Base-by-base conservation (phyloP, 2,329 filamentous ascomycete genomes). In the Exophiala sideris region DNA sequence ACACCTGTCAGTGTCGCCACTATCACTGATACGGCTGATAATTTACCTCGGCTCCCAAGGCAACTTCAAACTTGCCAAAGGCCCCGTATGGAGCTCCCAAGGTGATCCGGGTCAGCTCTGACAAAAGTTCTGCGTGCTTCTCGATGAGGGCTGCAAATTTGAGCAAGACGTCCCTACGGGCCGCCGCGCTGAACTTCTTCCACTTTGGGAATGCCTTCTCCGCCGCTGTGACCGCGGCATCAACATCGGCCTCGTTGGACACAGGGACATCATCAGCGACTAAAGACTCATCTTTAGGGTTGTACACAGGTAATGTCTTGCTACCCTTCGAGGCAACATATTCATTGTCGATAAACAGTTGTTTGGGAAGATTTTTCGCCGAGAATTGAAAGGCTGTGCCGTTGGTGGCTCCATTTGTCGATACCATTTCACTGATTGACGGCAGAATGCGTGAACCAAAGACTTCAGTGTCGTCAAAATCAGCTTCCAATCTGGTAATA, bases 51-150 rank as follows among this genome's bases (percentile, higher is more conserved):
- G 36, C 20, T 11, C 29, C 45, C 10, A 70, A 59, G 5, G 62
- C 70, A 47, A 74, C 66, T 62, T 77, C 75, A 42, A 75, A 75
- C 16, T 69, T 67, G 10, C 74, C 74, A 52, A 77, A 76, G n/a
- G 83, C 79, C 2, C 75, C 70, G 68, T 87, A 88, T 3, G 87
- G 84, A 69, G 91, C 89, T 57, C 73, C 73, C 45, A 65, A 64
- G 32, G 67, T 63, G 55, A 64, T 62, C 2, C 62, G 53, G 3
- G 65, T 63, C 35, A 68, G 61, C 6, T 60, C 62, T 7, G 64
- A 65, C 7, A 69, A 45, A 45, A 58, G 44, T 32, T 66, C 62
- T 21, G 50, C 47, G 24, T 67, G 48, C 36, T 65, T 34, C 6
- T 66, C 62, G 21, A 29, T 5, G 24, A 29, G 24, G 24, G 24